Percentiles rank a stretch among this genome's conserved stretches.
These are phyloP conservation scores for Aschersonia sp. DNA, from an alignment of 2,329 filamentous ascomycete genomes.

Conservation along the genomic window DNA sequence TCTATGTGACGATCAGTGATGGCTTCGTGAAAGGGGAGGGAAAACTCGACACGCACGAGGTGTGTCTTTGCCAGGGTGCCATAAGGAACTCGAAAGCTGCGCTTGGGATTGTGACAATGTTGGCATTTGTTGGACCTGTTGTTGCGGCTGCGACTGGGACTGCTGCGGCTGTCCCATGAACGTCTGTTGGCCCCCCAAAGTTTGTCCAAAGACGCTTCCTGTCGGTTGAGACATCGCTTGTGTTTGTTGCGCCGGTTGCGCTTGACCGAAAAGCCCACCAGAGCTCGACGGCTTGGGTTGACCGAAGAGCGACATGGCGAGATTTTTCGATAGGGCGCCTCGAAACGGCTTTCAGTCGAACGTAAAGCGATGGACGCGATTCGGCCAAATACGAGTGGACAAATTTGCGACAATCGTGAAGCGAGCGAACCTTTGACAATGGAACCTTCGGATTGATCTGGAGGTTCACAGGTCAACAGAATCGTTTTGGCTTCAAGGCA, in stretches of 20 bases:
- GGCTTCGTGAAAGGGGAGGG: too few relatives aligned
- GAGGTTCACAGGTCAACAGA: too few relatives aligned
- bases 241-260: conserved; percentile 9
- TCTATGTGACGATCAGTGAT: conserved; percentile 13
- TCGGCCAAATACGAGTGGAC: too few relatives aligned
- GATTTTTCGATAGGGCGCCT: neutral
- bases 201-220: conserved; percentile 15
- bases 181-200: conserved; percentile 20
- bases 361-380: too few relatives aligned
- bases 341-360: neutral
- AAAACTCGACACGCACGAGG: conserved; percentile 23
- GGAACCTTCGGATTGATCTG: too few relatives aligned
- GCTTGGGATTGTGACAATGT: conserved; percentile 28
- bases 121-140: conserved; percentile 27
- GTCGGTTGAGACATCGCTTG: conserved; percentile 7
- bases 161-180: conserved; percentile 14
- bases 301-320: conserved; percentile 23
- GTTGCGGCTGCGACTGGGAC: conserved; percentile 13
- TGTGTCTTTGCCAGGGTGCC: conserved; percentile 36
- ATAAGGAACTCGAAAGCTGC: conserved; percentile 33
- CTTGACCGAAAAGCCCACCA: conserved; percentile 22
- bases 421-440: too few relatives aligned
- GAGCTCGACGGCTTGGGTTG: conserved; percentile 19
- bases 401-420: too few relatives aligned
- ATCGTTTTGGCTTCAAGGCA: too few relatives aligned